A percentile compares a stretch with the other conserved stretches of the same genome.
These are phyloP conservation scores for Diaporthe citrichinensis DNA, from an alignment of 2,329 filamentous ascomycete species.

Conservation along the genomic window DNA sequence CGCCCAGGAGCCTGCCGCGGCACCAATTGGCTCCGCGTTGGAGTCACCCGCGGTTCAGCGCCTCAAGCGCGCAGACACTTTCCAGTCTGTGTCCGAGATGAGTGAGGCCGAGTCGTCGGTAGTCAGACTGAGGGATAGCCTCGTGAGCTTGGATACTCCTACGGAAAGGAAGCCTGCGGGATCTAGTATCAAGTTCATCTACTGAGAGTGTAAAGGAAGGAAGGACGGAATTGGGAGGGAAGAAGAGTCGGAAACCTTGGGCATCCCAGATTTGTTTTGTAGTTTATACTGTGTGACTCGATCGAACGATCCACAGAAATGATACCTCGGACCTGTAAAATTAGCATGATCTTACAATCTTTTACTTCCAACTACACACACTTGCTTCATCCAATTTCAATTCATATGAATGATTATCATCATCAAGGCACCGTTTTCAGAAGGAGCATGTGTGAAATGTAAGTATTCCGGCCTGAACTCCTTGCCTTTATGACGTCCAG, in stretches of 20 bases:
- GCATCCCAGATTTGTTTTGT: conserved; percentile 14
- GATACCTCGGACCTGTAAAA: conserved; percentile 21
- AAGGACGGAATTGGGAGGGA: background rate
- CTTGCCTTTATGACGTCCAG: background rate
- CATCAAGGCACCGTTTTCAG: background rate
- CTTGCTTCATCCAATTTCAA: conserved; percentile 17
- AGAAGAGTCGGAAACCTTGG: background rate
- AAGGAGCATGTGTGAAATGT: background rate
- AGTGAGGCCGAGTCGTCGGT: conserved; percentile 14
- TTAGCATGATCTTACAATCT: conserved; percentile 23
- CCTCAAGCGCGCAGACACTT: conserved; percentile 21
- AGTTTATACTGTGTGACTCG: conserved; percentile 20
- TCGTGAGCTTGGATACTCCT: conserved; percentile 4
- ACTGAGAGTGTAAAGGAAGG: background rate
- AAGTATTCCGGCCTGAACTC: background rate
- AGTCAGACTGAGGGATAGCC: conserved; percentile 34
- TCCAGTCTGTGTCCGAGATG: conserved; percentile 22
- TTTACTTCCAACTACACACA: conserved; percentile 24
- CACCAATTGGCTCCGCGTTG: background rate
- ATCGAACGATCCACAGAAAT: conserved; percentile 21
- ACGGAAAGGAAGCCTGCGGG: conserved; percentile 23
- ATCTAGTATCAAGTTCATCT: conserved; percentile 35
- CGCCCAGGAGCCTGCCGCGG: background rate
- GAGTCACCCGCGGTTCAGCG: conserved; percentile 5
- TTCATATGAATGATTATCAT: background rate